Conservation (phyloP, 192 early-diverging fungal genomes). For the Dimargaris xerosporica region DNA sequence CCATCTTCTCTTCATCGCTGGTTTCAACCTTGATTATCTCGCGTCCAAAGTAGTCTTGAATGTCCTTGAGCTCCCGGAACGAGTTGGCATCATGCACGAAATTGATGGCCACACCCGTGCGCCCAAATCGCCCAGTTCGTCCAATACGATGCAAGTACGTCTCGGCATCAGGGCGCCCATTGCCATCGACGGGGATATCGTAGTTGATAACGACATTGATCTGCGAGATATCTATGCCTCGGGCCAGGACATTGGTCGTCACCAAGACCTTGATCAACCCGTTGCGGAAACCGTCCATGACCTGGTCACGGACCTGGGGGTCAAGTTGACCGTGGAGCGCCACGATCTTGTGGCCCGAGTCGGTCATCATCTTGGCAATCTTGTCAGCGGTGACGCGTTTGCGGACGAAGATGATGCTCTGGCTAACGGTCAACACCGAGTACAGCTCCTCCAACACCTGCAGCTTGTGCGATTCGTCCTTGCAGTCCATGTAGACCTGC, state of each 20-base stretch:
- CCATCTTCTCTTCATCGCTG: constrained; percentile 67
- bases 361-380: constrained; percentile 56
- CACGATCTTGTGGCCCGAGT: constrained; percentile 69
- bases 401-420: constrained; percentile 88
- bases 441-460: constrained; percentile 56
- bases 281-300: constrained; percentile 84
- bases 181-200: constrained; percentile 68
- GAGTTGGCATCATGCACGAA: constrained; percentile 73
- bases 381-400: constrained; percentile 67
- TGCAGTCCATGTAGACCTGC: constrained; percentile 96
- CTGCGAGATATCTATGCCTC: constrained; percentile 94
- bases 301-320: constrained; percentile 62
- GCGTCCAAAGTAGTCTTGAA: constrained; percentile 64
- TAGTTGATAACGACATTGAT: constrained; percentile 95
- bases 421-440: constrained; percentile 76
- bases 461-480: constrained; percentile 58
- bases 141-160: constrained; percentile 98
- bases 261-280: constrained; percentile 88
- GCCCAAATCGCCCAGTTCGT: constrained; percentile 92
- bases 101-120: constrained; percentile 86
- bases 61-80: constrained; percentile 63
- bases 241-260: constrained; percentile 91
- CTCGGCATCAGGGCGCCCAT: constrained; percentile 61
- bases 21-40: constrained; percentile 69
- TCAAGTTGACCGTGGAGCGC: constrained; percentile 70